Percentiles rank a stretch among this genome's conserved stretches.
Evolutionary conservation across 2,329 filamentous ascomycete genomes (phyloP).

Genomic region (Lasiodiplodia gonubiensis): DNA sequence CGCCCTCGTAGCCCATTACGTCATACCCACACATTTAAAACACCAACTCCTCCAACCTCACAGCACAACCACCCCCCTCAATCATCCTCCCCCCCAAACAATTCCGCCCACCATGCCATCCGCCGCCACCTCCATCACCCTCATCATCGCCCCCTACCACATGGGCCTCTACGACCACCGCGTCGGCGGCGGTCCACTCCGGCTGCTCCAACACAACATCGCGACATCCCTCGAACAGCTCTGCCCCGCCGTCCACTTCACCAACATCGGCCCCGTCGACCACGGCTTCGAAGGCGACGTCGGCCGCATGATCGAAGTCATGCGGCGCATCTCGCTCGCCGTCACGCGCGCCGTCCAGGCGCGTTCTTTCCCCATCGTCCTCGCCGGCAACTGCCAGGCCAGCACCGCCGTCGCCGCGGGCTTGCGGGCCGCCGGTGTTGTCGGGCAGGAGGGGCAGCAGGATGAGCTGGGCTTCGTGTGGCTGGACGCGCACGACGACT

Average conservation of each 20-base stretch:
- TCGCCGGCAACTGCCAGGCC: slow-evolving; percentile 50
- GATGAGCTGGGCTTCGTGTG: slow-evolving; percentile 43
- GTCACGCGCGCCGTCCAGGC: slow-evolving; percentile 38
- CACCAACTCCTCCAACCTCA: too few species aligned
- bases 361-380: slow-evolving; percentile 46
- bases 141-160: slow-evolving; percentile 50
- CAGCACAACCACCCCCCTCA: too few species aligned
- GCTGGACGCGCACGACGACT: slow-evolving; percentile 54
- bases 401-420: slow-evolving; percentile 48
- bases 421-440: slow-evolving; percentile 23
- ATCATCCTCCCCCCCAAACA: too few species aligned
- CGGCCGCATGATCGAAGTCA: slow-evolving; percentile 47
- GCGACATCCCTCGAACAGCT: slow-evolving; percentile 36
- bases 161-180: slow-evolving; percentile 45
- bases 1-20: too few species aligned
- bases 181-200: slow-evolving; percentile 47
- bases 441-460: neutral
- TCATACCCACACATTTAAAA: too few species aligned
- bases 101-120: neutral
- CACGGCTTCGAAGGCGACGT: slow-evolving; percentile 50
- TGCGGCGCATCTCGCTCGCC: slow-evolving; percentile 45
- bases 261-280: slow-evolving; percentile 41
- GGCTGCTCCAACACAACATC: slow-evolving; percentile 40
- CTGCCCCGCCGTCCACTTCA: slow-evolving; percentile 35
- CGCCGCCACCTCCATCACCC: slow-evolving; percentile 1